Evolutionary conservation across 1,284 basidiomycete species (phyloP).

Genomic region (Pascua guehoae): DNA sequence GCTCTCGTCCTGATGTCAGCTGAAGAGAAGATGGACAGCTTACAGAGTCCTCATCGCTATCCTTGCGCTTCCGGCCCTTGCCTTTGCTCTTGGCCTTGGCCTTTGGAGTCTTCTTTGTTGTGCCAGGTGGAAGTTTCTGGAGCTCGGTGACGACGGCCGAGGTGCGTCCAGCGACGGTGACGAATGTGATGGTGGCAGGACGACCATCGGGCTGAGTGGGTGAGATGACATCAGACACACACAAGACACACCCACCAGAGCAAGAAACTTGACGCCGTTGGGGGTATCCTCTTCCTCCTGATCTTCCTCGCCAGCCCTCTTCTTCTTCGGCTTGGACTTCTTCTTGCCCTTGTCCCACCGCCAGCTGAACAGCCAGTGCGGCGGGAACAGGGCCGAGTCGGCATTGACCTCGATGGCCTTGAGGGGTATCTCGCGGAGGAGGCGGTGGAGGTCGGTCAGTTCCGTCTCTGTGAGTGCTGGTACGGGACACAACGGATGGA

Average conservation of each 20-base stretch:
- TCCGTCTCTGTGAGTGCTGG: constrained; percentile 58
- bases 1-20: not conserved
- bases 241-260: constrained; percentile 53
- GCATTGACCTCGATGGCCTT: constrained; percentile 69
- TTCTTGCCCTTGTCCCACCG: constrained; percentile 70
- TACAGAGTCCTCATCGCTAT: not conserved
- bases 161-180: constrained; percentile 76
- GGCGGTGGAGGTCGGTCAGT: constrained; percentile 57
- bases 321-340: constrained; percentile 31
- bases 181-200: constrained; percentile 68
- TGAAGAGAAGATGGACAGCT: not conserved
- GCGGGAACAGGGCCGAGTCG: constrained; percentile 66
- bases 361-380: constrained; percentile 50
- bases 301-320: constrained; percentile 5
- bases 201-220: constrained; percentile 61
- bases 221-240: not conserved
- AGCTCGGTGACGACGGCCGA: constrained; percentile 69
- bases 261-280: constrained; percentile 48
- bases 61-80: constrained; percentile 3
- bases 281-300: constrained; percentile 6
- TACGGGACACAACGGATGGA: constrained; percentile 71
- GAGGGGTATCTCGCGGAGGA: constrained; percentile 60
- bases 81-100: constrained; percentile 1
- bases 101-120: not conserved
- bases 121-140: constrained; percentile 53